Evolutionary conservation across 169 alveolate genomes (phyloP), one percentile per base, ranked within the genome.

Genomic region (Plasmodium gaboni): DNA sequence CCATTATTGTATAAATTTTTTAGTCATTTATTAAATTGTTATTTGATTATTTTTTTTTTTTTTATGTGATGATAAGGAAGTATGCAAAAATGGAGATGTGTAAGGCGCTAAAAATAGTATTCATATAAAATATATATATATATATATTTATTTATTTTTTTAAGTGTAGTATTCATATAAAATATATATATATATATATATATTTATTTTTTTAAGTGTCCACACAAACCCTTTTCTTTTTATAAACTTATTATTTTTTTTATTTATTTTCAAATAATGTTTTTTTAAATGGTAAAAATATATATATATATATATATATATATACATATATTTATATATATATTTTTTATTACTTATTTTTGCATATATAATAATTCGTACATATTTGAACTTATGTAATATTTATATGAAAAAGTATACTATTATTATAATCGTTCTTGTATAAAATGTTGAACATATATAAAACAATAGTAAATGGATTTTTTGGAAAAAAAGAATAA

Each of bases 381-480:
- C 38, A 26, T 44, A 38, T 13, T 28, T 12, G 53, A 9, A 17
- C 22, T 51, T 24, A 73, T 73, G 61, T 61, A n/a, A n/a, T 13
- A n/a, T 53, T 15, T 10, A 15, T 24, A 55, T 46, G 42, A 17
- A 46, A 73, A 38, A 13, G 19, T 51, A 28, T 13, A 17, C 59
- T 46, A 73, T 61, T 13, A 73, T 24, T 42, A 59, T 59, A 51
- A 42, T 17, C 51, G 51, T 78, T 64, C 63, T 65, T 38, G 60
- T 64, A 55, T 68, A 48, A 12, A 38, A 80, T 38, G 85, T 83
- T 71, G 48, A 68, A 83, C 71, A 78, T 78, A 78, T 67, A 63
- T 72, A 83, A 38, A 44, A 71, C 85, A 83, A 72, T 61, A 55
- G 67, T 48, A 78, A 69, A 64, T 15, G n/a, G 42, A 59, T 44